phyloP scores from a whole-genome alignment of 2,329 filamentous ascomycete species.

The Paecilomyces sp. region DNA sequence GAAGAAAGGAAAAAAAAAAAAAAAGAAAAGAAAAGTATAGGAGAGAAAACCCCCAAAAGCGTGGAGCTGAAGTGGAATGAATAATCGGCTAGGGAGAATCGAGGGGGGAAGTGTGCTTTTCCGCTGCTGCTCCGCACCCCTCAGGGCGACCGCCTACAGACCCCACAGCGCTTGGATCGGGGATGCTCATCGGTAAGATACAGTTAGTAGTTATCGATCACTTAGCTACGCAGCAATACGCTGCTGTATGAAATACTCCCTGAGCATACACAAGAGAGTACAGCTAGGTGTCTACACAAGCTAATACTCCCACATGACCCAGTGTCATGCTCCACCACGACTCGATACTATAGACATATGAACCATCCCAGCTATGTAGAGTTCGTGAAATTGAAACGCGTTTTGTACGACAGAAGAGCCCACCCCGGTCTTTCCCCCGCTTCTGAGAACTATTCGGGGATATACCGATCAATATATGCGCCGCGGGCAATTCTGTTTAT shows the following conservation, averaged over 20 bases:
- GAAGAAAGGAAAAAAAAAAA: not conserved
- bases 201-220: too few species aligned
- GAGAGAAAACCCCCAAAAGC: not conserved
- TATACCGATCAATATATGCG: not conserved
- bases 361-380: not conserved
- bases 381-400: not conserved
- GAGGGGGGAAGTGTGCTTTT: not conserved
- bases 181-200: not conserved
- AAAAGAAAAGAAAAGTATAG: not conserved
- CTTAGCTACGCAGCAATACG: not conserved
- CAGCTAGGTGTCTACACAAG: too few species aligned
- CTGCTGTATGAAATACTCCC: not conserved
- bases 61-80: not conserved
- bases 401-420: not conserved
- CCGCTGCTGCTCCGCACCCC: not conserved
- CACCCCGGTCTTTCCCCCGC: not conserved
- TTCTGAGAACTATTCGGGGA: not conserved
- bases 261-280: not conserved
- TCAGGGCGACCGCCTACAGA: not conserved
- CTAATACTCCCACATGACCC: not conserved
- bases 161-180: not conserved
- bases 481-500: not conserved
- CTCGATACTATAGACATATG: not conserved
- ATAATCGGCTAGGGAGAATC: not conserved
- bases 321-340: not conserved